Conservation (phyloP, 2,329 filamentous ascomycete species). For the Rasamsonia emersonii region DNA sequence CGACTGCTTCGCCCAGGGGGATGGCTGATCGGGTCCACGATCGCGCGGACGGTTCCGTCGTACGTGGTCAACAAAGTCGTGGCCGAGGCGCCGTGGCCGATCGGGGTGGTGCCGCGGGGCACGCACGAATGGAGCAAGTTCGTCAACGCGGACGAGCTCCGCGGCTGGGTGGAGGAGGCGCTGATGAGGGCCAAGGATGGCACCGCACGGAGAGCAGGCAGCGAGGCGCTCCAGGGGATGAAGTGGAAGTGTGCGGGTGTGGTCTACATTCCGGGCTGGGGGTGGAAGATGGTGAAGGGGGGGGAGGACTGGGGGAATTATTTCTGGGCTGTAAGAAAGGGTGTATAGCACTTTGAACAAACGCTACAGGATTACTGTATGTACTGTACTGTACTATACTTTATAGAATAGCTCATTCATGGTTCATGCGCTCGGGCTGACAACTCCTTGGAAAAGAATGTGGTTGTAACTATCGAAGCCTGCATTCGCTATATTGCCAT, state of each 20-base stretch:
- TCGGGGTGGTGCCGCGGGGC: constrained; percentile 75
- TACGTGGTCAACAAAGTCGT: constrained; percentile 90
- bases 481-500: no score
- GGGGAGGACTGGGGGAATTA: constrained; percentile 90
- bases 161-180: constrained; percentile 32
- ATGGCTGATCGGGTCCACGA: constrained; percentile 88
- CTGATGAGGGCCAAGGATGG: constrained; percentile 43
- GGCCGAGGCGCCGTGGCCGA: constrained; percentile 65
- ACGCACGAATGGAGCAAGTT: constrained; percentile 98
- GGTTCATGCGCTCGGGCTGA: no score
- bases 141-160: constrained; percentile 69
- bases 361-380: not conserved
- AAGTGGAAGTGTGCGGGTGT: constrained; percentile 69
- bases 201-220: constrained; percentile 14
- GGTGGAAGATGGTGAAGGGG: constrained; percentile 75
- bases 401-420: no score
- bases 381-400: no score
- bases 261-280: constrained; percentile 66
- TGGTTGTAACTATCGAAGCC: no score
- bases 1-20: constrained; percentile 76
- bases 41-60: constrained; percentile 77
- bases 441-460: no score
- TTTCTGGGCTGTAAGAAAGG: constrained; percentile 75
- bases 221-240: constrained; percentile 20
- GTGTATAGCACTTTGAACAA: constrained; percentile 14